phyloP scores from a whole-genome alignment of 2,329 filamentous ascomycete species.

The Cryphonectria nitschkei region DNA sequence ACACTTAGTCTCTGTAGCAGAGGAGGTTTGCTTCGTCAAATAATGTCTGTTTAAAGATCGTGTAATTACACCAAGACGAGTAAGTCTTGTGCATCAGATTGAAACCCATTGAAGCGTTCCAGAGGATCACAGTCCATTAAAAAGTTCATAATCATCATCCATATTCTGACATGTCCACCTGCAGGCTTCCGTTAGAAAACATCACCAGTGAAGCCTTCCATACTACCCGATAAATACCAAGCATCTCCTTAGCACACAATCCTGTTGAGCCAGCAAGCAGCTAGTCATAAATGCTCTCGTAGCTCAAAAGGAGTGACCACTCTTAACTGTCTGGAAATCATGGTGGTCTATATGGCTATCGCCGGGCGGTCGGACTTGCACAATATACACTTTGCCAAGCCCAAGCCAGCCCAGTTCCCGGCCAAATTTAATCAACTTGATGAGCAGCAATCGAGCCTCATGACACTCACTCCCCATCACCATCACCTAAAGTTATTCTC shows the following conservation, averaged over 20 bases:
- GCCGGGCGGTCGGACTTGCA: too few relatives aligned
- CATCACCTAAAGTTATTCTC: conserved; percentile 30
- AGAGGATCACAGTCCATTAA: neutral
- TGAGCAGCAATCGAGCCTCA: neutral
- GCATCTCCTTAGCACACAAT: neutral
- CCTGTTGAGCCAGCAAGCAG: neutral
- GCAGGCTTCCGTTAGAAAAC: neutral
- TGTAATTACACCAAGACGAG: neutral
- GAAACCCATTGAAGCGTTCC: neutral
- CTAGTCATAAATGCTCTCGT: too few relatives aligned
- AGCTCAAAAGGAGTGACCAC: too few relatives aligned
- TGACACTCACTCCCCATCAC: neutral
- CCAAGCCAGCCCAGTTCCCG: neutral
- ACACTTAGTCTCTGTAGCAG: neutral
- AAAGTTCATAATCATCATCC: neutral
- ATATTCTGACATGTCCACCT: neutral
- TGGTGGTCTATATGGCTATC: too few relatives aligned
- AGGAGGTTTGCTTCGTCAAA: neutral
- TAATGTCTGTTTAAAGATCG: too few relatives aligned
- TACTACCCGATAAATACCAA: neutral
- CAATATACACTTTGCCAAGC: neutral
- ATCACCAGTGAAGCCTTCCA: neutral
- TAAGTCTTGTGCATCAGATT: neutral
- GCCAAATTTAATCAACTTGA: neutral
- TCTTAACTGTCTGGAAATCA: too few relatives aligned